These are phyloP conservation scores for Ascochyta pisi DNA, from an alignment of 2,329 filamentous ascomycete species.

Conservation along the genomic window DNA sequence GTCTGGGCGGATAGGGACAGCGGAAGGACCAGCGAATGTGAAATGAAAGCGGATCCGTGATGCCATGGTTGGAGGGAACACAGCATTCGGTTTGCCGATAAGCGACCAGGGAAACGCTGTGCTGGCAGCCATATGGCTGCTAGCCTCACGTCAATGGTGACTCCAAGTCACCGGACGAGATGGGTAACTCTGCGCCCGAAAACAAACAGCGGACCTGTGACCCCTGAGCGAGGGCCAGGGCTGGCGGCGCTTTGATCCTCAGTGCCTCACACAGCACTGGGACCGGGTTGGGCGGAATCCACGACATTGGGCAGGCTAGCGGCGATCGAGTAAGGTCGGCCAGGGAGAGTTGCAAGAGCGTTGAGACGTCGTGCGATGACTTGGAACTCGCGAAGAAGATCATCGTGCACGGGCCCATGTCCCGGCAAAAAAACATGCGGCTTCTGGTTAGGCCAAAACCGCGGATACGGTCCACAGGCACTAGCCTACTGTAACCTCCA, in stretches of 20 bases:
- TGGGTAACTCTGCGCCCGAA: conserved; percentile 29
- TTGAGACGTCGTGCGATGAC: conserved; percentile 43
- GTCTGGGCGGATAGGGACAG: conserved; percentile 47
- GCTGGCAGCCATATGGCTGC: conserved; percentile 36
- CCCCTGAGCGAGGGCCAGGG: conserved; percentile 48
- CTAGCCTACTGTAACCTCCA: conserved; percentile 23
- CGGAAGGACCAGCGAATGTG: conserved; percentile 44
- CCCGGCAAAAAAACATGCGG: conserved; percentile 33
- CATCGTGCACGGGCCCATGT: conserved; percentile 39
- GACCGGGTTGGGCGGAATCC: conserved; percentile 44
- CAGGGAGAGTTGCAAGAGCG: conserved; percentile 43
- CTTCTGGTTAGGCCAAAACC: conserved; percentile 33
- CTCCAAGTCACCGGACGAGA: conserved; percentile 38
- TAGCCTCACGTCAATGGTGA: conserved; percentile 35
- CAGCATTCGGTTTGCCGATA: conserved; percentile 29
- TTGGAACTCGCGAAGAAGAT: conserved; percentile 44
- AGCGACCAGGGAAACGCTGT: conserved; percentile 31
- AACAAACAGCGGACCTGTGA: conserved; percentile 28
- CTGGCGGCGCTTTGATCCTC: conserved; percentile 38
- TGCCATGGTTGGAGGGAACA: conserved; percentile 34
- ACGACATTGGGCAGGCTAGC: conserved; percentile 44
- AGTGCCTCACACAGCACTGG: conserved; percentile 28
- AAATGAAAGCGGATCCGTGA: conserved; percentile 39
- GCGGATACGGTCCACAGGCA: conserved; percentile 34
- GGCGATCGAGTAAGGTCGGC: conserved; percentile 40